Conservation (phyloP, 805 yeast species). For the Candida insectorum region DNA sequence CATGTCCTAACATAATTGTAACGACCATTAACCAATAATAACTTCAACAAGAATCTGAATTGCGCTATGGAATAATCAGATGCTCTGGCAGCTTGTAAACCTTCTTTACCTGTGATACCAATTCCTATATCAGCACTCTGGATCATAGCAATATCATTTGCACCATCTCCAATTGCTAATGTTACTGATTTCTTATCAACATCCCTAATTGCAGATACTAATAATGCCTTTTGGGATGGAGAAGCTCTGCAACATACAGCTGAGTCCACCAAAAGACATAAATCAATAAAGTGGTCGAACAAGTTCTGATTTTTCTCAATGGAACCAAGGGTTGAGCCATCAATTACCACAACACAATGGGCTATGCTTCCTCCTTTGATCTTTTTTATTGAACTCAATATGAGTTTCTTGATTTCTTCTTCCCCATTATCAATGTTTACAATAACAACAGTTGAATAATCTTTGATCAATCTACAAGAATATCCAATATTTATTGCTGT, state of each 20-base stretch:
- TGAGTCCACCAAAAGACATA: slow-evolving; percentile 84
- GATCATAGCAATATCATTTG: slow-evolving; percentile 98
- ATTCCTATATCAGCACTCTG: slow-evolving; percentile 98
- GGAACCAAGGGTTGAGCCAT: slow-evolving; percentile 78
- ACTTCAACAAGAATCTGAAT: slow-evolving; percentile 77
- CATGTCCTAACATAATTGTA: slow-evolving; percentile 91
- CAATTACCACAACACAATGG: slow-evolving; percentile 91
- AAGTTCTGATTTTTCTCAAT: slow-evolving; percentile 73
- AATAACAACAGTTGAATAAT: slow-evolving; percentile 84
- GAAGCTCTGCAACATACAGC: slow-evolving; percentile 95
- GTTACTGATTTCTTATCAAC: slow-evolving; percentile 59
- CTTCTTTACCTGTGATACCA: slow-evolving; percentile 97
- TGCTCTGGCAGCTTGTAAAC: slow-evolving; percentile 92
- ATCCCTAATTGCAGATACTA: slow-evolving; percentile 81
- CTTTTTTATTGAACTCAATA: slow-evolving; percentile 74
- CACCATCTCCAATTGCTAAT: slow-evolving; percentile 97
- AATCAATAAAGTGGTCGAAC: slow-evolving; percentile 73
- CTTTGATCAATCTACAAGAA: slow-evolving; percentile 89
- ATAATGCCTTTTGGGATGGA: slow-evolving; percentile 91
- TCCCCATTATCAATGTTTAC: slow-evolving; percentile 44
- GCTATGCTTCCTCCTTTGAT: slow-evolving; percentile 75
- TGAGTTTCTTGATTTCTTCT: slow-evolving; percentile 61
- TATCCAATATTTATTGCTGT: slow-evolving; percentile 97
- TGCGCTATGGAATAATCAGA: slow-evolving; percentile 96
- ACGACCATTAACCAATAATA: slow-evolving; percentile 90